phyloP scores from a whole-genome alignment of 805 yeast genomes.

The Candida manassasensis region DNA sequence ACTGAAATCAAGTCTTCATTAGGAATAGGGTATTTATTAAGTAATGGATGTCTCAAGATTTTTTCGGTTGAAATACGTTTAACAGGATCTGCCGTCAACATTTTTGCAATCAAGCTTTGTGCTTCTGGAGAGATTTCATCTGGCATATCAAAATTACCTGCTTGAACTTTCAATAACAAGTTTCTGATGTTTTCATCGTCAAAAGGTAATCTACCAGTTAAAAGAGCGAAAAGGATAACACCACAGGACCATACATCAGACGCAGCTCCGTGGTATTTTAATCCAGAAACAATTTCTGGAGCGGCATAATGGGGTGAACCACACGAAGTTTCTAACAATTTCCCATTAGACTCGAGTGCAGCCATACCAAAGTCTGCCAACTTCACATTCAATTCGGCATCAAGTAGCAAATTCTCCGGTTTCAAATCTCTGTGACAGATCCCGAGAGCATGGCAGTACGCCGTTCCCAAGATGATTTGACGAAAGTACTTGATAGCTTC shows the following conservation, averaged over 20 bases:
- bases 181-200: conserved; percentile 78
- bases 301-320: conserved; percentile 90
- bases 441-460: conserved; percentile 76
- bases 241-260: conserved; percentile 91
- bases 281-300: conserved; percentile 79
- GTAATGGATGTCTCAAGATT: conserved; percentile 56
- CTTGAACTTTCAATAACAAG: conserved; percentile 67
- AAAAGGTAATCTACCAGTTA: conserved; percentile 79
- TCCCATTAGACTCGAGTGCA: conserved; percentile 68
- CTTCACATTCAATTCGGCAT: conserved; percentile 62
- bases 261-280: conserved; percentile 76
- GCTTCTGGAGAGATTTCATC: conserved; percentile 59
- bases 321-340: conserved; percentile 72
- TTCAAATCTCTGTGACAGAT: conserved; percentile 79
- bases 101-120: conserved; percentile 55
- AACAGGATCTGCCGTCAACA: conserved; percentile 67
- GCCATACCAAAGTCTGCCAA: conserved; percentile 92
- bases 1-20: conserved; percentile 42
- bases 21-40: conserved; percentile 47
- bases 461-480: conserved; percentile 73
- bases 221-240: conserved; percentile 69
- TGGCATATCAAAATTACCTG: conserved; percentile 74
- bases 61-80: conserved; percentile 65
- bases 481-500: conserved; percentile 74
- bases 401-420: conserved; percentile 73